Base-by-base conservation (phyloP, 1,139 yeast genomes). In the Taphrina betulina region DNA sequence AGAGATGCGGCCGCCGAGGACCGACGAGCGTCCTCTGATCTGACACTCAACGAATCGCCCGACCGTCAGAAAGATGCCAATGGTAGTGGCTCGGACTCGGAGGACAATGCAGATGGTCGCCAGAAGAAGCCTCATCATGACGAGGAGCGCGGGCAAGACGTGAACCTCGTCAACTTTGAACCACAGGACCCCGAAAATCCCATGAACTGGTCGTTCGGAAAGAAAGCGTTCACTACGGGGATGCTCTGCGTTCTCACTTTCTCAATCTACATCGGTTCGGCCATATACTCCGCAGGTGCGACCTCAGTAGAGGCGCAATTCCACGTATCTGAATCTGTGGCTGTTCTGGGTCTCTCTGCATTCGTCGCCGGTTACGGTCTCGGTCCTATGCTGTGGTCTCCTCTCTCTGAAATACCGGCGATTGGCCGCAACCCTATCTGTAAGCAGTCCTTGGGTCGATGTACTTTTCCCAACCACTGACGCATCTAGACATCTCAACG, bases 331-430 rank as follows among this genome's bases (percentile, higher is more conserved):
- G 17, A 88, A 88, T 95, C 94, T n/a, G 79, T 52, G 5, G 56
- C 94, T 0, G 79, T 83, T 0, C 65, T 83, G 17, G 89, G 92
- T 0, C 90, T 89, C 4, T 67, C 85, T 7, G 77, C 83, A n/a
- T 77, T 82, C 60, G 88, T 90, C 0, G 78, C 83, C 56, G 76
- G 86, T 50, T 75, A 72, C 41, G 62, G 60, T 2, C 46, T 80
- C 29, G 95, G 95, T 3, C 95, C 95, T 0, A 71, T 85, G 62
- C 69, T 85, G 41, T 78, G 89, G 74, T 86, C 92, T 2, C 95
- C 95, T 3, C 69, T 86, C 41, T 82, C 92, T n/a, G 59, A 57
- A 23, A 29, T 54, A 14, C 58, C 57, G 53, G 87, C 87, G 2
- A 72, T 88, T 61, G 78, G 76, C 52, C 65, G 72, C 57, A 73